These are phyloP conservation scores for Strobilomyces dryophilus DNA, from an alignment of 768 basidiomycete species.

Conservation along the genomic window DNA sequence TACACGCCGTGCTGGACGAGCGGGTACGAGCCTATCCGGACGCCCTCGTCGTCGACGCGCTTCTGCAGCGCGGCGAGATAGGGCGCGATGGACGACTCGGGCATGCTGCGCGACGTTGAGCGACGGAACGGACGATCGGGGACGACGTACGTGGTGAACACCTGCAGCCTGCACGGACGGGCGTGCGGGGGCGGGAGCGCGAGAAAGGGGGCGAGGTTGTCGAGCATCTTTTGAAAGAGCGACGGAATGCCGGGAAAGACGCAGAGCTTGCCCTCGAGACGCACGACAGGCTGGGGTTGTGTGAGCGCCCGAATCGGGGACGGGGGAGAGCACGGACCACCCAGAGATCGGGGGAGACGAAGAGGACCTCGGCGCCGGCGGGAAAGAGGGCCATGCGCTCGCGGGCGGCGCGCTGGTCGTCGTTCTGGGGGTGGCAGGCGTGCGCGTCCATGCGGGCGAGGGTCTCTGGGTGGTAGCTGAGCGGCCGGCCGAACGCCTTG, in stretches of 20 bases:
- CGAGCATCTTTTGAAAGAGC: slow-evolving; percentile 79
- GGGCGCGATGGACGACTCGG: slow-evolving; percentile 86
- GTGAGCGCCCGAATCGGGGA: neutral
- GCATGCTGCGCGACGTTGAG: slow-evolving; percentile 35
- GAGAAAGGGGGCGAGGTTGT: slow-evolving; percentile 66
- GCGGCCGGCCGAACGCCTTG: slow-evolving; percentile 70
- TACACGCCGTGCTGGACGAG: slow-evolving; percentile 57
- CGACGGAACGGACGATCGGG: neutral
- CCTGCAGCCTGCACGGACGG: slow-evolving; percentile 74
- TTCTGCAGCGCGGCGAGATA: slow-evolving; percentile 77
- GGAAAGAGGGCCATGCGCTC: slow-evolving; percentile 92
- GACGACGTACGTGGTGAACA: slow-evolving; percentile 68
- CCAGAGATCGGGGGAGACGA: slow-evolving; percentile 78
- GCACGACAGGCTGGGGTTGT: slow-evolving; percentile 67
- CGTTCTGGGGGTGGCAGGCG: slow-evolving; percentile 51
- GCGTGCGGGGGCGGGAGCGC: slow-evolving; percentile 72
- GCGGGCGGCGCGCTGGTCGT: slow-evolving; percentile 72
- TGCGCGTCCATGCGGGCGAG: slow-evolving; percentile 65
- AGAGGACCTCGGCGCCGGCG: slow-evolving; percentile 69
- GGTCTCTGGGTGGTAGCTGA: slow-evolving; percentile 76
- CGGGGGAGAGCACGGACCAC: slow-evolving; percentile 49
- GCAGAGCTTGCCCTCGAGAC: slow-evolving; percentile 82
- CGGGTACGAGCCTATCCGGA: slow-evolving; percentile 82
- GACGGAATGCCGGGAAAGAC: slow-evolving; percentile 89
- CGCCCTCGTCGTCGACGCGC: slow-evolving; percentile 66